phyloP scores from a whole-genome alignment of 2,329 filamentous ascomycete species.

The Aureobasidium sp. region DNA sequence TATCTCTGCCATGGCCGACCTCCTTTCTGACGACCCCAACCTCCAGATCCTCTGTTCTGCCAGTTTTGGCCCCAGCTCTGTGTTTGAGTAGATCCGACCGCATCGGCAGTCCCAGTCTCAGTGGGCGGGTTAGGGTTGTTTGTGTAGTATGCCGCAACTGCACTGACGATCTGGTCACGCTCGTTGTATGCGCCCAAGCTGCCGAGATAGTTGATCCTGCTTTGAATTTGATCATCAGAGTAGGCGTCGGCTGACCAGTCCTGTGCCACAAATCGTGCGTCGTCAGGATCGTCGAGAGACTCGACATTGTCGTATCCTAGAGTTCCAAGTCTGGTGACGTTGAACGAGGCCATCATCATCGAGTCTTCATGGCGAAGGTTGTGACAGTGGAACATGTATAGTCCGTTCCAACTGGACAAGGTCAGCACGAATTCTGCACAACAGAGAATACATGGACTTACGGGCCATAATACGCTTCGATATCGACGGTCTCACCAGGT shows the following conservation, averaged over 20 bases:
- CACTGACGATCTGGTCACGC: neutral
- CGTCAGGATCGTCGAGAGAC: conserved; percentile 20
- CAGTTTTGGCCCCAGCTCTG: neutral
- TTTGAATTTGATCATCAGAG: neutral
- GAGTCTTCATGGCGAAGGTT: conserved; percentile 26
- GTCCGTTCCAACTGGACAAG: conserved; percentile 42
- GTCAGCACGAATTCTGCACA: neutral
- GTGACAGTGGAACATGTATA: conserved; percentile 34
- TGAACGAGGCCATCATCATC: conserved; percentile 40
- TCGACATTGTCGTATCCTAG: conserved; percentile 30
- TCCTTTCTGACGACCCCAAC: neutral
- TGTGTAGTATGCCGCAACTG: conserved; percentile 6
- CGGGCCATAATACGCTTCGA: conserved; percentile 46
- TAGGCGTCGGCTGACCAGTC: conserved; percentile 14
- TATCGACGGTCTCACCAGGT: conserved; percentile 44
- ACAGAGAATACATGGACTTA: neutral
- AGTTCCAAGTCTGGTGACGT: conserved; percentile 32
- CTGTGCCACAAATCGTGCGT: conserved; percentile 21
- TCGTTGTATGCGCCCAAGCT: conserved; percentile 15
- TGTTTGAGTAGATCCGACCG: neutral
- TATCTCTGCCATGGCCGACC: neutral
- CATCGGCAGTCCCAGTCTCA: neutral
- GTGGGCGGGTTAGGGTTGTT: neutral
- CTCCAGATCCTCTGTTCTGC: neutral
- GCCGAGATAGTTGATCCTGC: conserved; percentile 13